Conservation (phyloP, 768 basidiomycete genomes). For the Suillus tomentosus region DNA sequence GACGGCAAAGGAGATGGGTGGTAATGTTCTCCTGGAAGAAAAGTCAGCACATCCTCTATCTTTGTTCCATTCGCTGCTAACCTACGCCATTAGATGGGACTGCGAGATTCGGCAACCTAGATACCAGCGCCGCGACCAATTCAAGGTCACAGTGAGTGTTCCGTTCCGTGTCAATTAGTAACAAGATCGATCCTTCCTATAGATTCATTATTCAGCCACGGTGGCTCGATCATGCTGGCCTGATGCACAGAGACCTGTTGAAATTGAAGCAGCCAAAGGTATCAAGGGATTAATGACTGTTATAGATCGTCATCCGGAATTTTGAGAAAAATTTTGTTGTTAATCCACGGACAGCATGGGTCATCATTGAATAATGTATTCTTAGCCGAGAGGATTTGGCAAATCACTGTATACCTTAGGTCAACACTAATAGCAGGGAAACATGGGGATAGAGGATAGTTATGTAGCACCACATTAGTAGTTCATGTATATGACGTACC, state of each 20-base stretch:
- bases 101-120: conserved; percentile 36
- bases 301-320: conserved; percentile 32
- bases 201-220: conserved; percentile 39
- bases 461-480: conserved; percentile 31
- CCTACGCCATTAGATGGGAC: conserved; percentile 34
- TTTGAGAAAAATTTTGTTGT: conserved; percentile 14
- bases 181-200: conserved; percentile 17
- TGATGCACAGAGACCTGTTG: conserved; percentile 40
- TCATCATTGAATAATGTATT: conserved; percentile 25
- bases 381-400: conserved; percentile 17
- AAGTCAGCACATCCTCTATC: conserved; percentile 29
- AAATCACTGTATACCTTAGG: conserved; percentile 21
- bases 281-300: conserved; percentile 40
- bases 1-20: conserved; percentile 36
- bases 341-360: conserved; percentile 20
- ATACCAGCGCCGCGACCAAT: conserved; percentile 32
- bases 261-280: conserved; percentile 37
- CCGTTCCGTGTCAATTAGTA: conserved; percentile 15
- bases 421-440: conserved; percentile 18
- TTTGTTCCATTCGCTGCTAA: conserved; percentile 21
- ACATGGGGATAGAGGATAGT: conserved; percentile 22
- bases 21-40: conserved; percentile 40
- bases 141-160: conserved; percentile 36
- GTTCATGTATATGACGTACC: conserved; percentile 17
- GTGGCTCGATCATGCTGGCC: conserved; percentile 38